Percentiles rank a stretch among this genome's conserved stretches.
phyloP scores from a whole-genome alignment of 352 stramenopile species.

The Pythium sukuiense region DNA sequence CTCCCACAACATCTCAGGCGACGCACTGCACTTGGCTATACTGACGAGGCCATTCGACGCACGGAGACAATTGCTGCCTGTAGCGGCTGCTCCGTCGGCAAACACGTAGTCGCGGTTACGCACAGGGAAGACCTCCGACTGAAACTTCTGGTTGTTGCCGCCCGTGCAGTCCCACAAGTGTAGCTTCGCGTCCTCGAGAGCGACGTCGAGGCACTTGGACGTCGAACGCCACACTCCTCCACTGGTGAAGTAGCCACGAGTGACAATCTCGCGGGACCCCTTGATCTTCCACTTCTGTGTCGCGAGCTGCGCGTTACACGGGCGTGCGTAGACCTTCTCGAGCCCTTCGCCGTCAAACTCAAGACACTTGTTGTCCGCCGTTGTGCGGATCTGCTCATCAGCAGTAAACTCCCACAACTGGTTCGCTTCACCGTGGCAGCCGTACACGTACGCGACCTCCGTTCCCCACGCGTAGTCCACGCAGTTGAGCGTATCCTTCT shows the following conservation, averaged over 20 bases:
- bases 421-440: conserved; percentile 1
- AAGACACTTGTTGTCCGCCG: not conserved
- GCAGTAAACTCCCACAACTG: conserved; percentile 5
- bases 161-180: conserved; percentile 15
- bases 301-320: not conserved
- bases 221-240: not conserved
- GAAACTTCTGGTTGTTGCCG: conserved; percentile 13
- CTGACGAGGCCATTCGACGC: not conserved
- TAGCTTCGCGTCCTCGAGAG: conserved; percentile 9
- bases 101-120: conserved; percentile 9
- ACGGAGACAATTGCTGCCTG: conserved; percentile 5
- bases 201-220: not conserved
- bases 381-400: conserved; percentile 2
- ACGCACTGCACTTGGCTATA: conserved; percentile 9
- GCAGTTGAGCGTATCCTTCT: not conserved
- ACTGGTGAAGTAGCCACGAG: conserved; percentile 4
- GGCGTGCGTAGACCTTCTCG: not conserved
- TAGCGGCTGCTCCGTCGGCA: conserved; percentile 1
- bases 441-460: not conserved
- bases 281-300: conserved; percentile 6
- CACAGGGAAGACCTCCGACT: conserved; percentile 6
- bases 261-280: not conserved
- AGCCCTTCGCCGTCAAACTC: not conserved
- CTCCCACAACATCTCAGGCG: conserved; percentile 13
- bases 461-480: not conserved